A percentile compares a stretch with the other conserved stretches of the same genome.
Conservation (phyloP, 2,329 filamentous ascomycete genomes). For the Pyrenochaeta sp. region DNA sequence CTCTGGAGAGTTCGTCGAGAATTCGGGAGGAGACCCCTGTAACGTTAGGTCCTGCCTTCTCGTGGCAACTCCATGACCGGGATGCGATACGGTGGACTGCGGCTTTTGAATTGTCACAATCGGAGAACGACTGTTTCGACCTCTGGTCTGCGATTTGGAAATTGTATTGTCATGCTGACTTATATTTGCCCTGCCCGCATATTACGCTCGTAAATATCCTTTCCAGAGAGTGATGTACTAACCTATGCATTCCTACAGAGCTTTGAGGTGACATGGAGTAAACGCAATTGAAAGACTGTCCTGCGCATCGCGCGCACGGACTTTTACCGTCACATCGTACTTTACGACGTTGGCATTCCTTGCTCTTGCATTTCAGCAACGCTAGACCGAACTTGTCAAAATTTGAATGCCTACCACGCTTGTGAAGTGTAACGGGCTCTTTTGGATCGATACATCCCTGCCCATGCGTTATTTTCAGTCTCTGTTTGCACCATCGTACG, state of each 20-base stretch:
- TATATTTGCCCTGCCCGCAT: background rate
- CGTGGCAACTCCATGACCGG: background rate
- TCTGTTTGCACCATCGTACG: background rate
- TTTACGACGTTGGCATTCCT: conserved; percentile 17
- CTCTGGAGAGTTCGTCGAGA: conserved; percentile 7
- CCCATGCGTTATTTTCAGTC: background rate
- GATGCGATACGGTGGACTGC: background rate
- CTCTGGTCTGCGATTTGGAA: background rate
- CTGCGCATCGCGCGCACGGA: conserved; percentile 13
- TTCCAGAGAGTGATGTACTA: background rate
- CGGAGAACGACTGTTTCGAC: background rate
- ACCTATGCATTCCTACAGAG: background rate
- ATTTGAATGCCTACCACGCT: conserved; percentile 10
- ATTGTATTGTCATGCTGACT: background rate
- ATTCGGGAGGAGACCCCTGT: conserved; percentile 5
- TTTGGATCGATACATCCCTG: conserved; percentile 12
- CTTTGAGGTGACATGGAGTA: conserved; percentile 1
- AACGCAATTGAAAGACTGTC: conserved; percentile 9
- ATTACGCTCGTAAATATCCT: background rate
- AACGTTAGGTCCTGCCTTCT: background rate
- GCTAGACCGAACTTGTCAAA: background rate
- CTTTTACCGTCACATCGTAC: conserved; percentile 11
- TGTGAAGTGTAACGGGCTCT: conserved; percentile 9
- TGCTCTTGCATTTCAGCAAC: conserved; percentile 8
- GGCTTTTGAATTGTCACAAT: background rate